Conservation (phyloP, 768 basidiomycete species). For the Suillus spraguei region DNA sequence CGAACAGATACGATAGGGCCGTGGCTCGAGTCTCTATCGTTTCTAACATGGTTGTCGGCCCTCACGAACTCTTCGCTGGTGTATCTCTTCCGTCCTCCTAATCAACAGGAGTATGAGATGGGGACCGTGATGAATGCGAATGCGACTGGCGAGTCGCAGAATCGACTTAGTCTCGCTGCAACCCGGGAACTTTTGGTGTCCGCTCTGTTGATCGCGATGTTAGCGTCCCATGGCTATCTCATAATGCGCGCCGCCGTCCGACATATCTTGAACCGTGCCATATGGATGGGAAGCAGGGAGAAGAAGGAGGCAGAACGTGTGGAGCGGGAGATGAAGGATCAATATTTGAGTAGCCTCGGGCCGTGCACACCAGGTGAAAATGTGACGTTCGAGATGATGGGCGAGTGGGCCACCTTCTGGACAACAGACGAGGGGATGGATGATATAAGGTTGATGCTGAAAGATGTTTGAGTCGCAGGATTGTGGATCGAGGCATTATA, state of each 20-base stretch:
- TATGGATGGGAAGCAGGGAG: slow-evolving; percentile 78
- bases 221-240: slow-evolving; percentile 87
- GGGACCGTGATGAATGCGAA: slow-evolving; percentile 1
- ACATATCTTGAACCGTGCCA: slow-evolving; percentile 70
- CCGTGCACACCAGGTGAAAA: slow-evolving; percentile 19
- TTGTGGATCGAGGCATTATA: not conserved
- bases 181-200: slow-evolving; percentile 58
- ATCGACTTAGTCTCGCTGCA: slow-evolving; percentile 33
- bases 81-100: slow-evolving; percentile 76
- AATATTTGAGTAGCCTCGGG: slow-evolving; percentile 38
- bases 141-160: slow-evolving; percentile 8
- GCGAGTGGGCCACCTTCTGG: slow-evolving; percentile 56
- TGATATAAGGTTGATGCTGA: slow-evolving; percentile 67
- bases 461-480: slow-evolving; percentile 48
- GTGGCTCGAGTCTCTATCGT: slow-evolving; percentile 87
- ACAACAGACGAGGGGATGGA: slow-evolving; percentile 71
- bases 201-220: slow-evolving; percentile 73
- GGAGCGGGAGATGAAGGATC: slow-evolving; percentile 55
- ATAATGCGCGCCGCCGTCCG: slow-evolving; percentile 62
- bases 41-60: slow-evolving; percentile 88
- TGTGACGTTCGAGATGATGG: slow-evolving; percentile 12
- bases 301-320: slow-evolving; percentile 55
- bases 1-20: slow-evolving; percentile 92
- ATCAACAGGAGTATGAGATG: slow-evolving; percentile 16
- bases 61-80: slow-evolving; percentile 89